Evolutionary conservation across 257 asterid species (phyloP), one percentile per base, ranked within the genome.

Genomic region (Mentha longifolia): DNA sequence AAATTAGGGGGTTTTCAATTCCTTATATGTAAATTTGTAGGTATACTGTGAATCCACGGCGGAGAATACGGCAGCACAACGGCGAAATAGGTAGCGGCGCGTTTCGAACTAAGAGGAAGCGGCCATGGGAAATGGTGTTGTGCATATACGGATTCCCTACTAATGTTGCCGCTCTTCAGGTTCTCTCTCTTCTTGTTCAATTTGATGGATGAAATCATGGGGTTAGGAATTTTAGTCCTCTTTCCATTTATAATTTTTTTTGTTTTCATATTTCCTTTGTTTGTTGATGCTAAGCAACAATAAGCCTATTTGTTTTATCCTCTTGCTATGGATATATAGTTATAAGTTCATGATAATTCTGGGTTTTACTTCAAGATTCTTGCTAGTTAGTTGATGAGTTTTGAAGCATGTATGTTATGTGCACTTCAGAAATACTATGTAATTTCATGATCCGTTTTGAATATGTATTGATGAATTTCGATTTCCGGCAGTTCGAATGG

Each of bases 41-140:
- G 68, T 95, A 74, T 70, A 95, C 98, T 19, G 90, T 95, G 78
- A 88, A 95, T 62, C 99, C 99, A 9, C 82, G 88, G 66, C 85
- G 98, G 71, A 83, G 99, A 77, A 91, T 95, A 57, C 81, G 97
- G 85, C 99, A 92, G 82, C 99, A 92, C 84, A 95, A 95, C 74
- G 97, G 99, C 65, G 97, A 89, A 69, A 85, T 83, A 25, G 73
- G 85, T 74, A 65, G 94, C 46, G 99, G 99, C 20, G 99, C 98
- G 5, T 76, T 78, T 81, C 81, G 96, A 80, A 95, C 99, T 6
- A 92, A 95, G 94, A 81, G 51, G 76, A 85, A 76, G 78, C 95
- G 98, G n/a, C 99, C 99, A 0, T 95, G 98, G 99, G 99, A 95
- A 77, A 89, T 95, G 99, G 90, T 89, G 52, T 12, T 95, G 68